Base-by-base conservation (phyloP, 352 stramenopile genomes). In the Phytophthora tubulina region DNA sequence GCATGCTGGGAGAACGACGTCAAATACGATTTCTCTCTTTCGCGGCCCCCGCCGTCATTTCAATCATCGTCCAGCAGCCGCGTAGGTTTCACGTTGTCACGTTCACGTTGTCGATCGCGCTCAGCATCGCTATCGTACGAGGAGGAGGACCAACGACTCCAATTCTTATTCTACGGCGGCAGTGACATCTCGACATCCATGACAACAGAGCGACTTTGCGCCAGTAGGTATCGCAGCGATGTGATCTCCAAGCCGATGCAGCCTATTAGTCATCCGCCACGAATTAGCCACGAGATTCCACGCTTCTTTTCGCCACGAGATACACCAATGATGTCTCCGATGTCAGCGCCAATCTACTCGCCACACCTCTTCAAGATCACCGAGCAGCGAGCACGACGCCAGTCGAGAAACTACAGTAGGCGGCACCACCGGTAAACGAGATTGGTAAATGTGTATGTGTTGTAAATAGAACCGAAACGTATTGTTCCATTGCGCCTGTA, bases 131-230 rank as follows among this genome's bases (percentile, higher is more conserved):
- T 8, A 27, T 60, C 36, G 6, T 21, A 38, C 39, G 52, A 49
- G 4, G 52, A 72, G 46, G 74, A 83, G 48, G 66, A 81, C 41
- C 30, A 60, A 58, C 69, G 61, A 10, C 65, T 80, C 35, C 65
- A 85, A 32, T 82, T 85, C 63, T 72, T 85, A 52, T 85, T 84
- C 49, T 85, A 84, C 67, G 77, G 78, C 27, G 78, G 78, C 6
- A 79, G 53, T 32, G 78, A 85, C 45, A 56, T 63, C 13, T 66
- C 64, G 6, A 85, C 73, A 5, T 63, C 78, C 7, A 73, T 48
- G 32, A 73, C 74, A 32, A 57, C 63, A 35, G 59, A 41, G 21
- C 38, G 32, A 30, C 11, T 66, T 7, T 62, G 50, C 6, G 14
- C 27, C 8, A 71, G 35, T 35, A 69, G 75, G 30, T 72, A 71